A percentile compares a stretch with the other conserved stretches of the same genome.
Conservation (phyloP, 345 rosid genomes). For the Gossypium australe region DNA sequence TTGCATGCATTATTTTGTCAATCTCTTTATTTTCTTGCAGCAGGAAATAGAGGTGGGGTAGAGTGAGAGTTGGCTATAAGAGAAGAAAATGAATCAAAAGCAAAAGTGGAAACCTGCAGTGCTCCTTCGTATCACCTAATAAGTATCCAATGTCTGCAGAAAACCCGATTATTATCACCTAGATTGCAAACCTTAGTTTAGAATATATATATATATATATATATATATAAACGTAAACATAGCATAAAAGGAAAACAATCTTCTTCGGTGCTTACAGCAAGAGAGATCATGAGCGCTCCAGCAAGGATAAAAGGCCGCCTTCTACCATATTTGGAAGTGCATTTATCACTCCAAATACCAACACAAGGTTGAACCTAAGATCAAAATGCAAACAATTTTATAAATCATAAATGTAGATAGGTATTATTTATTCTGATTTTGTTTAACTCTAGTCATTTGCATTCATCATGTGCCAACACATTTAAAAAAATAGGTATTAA, state of each 20-base stretch:
- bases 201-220: constrained; percentile 21
- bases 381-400: constrained; percentile 6
- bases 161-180: constrained; percentile 94
- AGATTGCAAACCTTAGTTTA: constrained; percentile 59
- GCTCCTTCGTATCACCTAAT: constrained; percentile 82
- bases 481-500: background rate
- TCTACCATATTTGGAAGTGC: constrained; percentile 84
- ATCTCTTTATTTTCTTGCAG: background rate
- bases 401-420: background rate
- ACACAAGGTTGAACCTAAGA: constrained; percentile 96
- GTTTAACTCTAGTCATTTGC: background rate
- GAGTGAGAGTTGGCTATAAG: background rate
- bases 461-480: background rate
- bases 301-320: constrained; percentile 90
- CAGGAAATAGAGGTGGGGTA: background rate
- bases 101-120: constrained; percentile 65
- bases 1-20: constrained; percentile 13
- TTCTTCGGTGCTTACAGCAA: constrained; percentile 56
- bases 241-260: constrained; percentile 1
- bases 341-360: constrained; percentile 98
- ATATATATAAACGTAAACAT: background rate
- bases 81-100: constrained; percentile 20
- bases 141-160: constrained; percentile 97
- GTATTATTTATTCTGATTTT: background rate
- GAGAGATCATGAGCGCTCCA: constrained; percentile 79